Percentiles rank a stretch among this genome's conserved stretches.
These are phyloP conservation scores for Cordyceps sp. DNA, from an alignment of 2,329 filamentous ascomycete species.

Conservation along the genomic window DNA sequence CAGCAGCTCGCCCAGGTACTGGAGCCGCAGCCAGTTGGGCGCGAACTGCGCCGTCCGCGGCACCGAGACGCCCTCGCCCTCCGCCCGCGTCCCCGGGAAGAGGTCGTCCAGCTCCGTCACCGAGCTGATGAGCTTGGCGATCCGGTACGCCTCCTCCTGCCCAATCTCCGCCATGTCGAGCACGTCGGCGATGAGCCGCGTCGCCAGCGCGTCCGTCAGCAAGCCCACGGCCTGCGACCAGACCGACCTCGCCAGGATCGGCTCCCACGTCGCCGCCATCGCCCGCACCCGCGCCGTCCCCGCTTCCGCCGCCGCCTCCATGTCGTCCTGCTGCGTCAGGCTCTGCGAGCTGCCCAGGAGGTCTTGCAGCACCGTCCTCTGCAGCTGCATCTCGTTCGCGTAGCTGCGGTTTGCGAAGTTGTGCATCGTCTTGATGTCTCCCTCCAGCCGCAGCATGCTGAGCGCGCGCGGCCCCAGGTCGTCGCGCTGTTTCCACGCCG, in stretches of 20 bases:
- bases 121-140: conserved; percentile 39
- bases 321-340: conserved; percentile 39
- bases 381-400: conserved; percentile 40
- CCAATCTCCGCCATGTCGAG: conserved; percentile 44
- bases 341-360: conserved; percentile 44
- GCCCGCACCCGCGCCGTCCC: conserved; percentile 35
- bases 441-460: conserved; percentile 39
- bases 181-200: conserved; percentile 44
- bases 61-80: conserved; percentile 20
- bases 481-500: conserved; percentile 33
- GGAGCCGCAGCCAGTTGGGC: conserved; percentile 43
- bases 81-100: conserved; percentile 24
- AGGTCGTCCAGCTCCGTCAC: conserved; percentile 43
- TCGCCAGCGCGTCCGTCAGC: conserved; percentile 38
- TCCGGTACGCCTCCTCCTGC: conserved; percentile 46
- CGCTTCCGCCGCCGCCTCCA: conserved; percentile 33
- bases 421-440: conserved; percentile 41
- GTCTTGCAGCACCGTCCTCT: conserved; percentile 44
- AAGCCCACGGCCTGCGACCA: conserved; percentile 48
- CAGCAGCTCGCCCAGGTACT: conserved; percentile 46
- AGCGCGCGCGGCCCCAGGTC: conserved; percentile 33
- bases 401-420: conserved; percentile 47
- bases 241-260: conserved; percentile 40
- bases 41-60: conserved; percentile 44
- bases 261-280: conserved; percentile 38